A percentile compares a stretch with the other conserved stretches of the same genome.
Evolutionary conservation across 1,284 basidiomycete species (phyloP).

Genomic region (Apiotrichum siamense): DNA sequence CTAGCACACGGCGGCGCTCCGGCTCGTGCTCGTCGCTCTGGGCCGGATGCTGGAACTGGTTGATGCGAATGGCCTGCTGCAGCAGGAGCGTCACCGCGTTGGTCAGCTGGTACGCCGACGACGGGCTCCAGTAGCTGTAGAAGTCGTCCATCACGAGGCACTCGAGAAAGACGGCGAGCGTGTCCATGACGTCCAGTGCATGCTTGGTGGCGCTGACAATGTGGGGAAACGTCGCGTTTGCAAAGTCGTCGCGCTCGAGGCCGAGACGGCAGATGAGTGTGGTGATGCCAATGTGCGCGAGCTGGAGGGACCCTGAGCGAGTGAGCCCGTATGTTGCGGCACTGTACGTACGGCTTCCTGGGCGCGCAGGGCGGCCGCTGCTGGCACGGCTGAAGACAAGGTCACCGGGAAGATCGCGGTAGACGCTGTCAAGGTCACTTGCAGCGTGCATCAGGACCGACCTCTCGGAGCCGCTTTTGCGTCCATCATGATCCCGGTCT

Average conservation of each 20-base stretch:
- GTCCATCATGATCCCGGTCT: constrained; percentile 3
- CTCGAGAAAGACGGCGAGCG: constrained; percentile 9
- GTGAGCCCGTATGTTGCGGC: not conserved
- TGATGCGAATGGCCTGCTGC: constrained; percentile 13
- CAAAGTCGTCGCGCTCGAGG: constrained; percentile 16
- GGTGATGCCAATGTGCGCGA: constrained; percentile 12
- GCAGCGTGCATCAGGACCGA: constrained; percentile 10
- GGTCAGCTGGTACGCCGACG: constrained; percentile 13
- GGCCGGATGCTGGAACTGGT: not conserved
- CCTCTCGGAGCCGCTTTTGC: constrained; percentile 4
- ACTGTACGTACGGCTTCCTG: constrained; percentile 1
- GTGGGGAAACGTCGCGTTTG: not conserved
- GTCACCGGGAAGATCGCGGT: constrained; percentile 11
- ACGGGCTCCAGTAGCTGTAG: constrained; percentile 9
- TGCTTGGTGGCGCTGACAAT: constrained; percentile 3
- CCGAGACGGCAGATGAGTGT: constrained; percentile 17
- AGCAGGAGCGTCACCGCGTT: constrained; percentile 14
- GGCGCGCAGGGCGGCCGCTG: not conserved
- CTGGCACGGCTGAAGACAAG: constrained; percentile 5
- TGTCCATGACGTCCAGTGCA: constrained; percentile 6
- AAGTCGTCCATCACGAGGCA: constrained; percentile 5
- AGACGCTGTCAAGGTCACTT: constrained; percentile 12
- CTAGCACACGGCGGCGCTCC: not conserved
- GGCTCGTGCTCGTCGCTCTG: not conserved
- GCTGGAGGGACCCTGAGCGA: constrained; percentile 10